These are phyloP conservation scores for Strigomonas culicis DNA, from an alignment of 208 protist genomes.

Conservation along the genomic window DNA sequence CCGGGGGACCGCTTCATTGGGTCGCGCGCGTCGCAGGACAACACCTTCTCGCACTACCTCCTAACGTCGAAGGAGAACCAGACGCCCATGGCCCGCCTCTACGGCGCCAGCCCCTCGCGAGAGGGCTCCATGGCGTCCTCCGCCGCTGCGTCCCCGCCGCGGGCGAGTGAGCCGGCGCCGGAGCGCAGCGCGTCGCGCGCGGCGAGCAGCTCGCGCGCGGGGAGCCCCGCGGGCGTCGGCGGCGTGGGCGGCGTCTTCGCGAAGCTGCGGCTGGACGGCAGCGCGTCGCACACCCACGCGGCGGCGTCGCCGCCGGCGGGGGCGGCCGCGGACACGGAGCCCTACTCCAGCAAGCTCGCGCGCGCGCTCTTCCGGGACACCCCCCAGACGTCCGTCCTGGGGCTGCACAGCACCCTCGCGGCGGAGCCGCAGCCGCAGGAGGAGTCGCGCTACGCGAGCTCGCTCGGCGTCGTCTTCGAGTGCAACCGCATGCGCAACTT, in stretches of 20 bases:
- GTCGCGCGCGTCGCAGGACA: slow-evolving; percentile 46
- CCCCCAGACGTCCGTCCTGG: slow-evolving; percentile 67
- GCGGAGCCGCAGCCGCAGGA: slow-evolving; percentile 17
- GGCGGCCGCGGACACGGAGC: slow-evolving; percentile 47
- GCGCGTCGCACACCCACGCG: not conserved
- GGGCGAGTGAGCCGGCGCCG: not conserved
- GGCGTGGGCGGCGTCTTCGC: slow-evolving; percentile 19
- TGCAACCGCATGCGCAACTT: slow-evolving; percentile 83
- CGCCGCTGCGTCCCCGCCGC: not conserved
- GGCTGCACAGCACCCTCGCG: slow-evolving; percentile 20
- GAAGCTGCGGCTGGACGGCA: slow-evolving; percentile 33
- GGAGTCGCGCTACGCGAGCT: slow-evolving; percentile 46
- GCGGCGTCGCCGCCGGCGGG: not conserved
- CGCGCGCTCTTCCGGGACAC: slow-evolving; percentile 64
- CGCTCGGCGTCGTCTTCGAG: slow-evolving; percentile 81
- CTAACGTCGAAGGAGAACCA: slow-evolving; percentile 73
- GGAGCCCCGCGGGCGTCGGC: not conserved
- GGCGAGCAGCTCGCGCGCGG: not conserved
- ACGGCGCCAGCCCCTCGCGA: slow-evolving; percentile 19
- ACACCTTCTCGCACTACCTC: slow-evolving; percentile 63
- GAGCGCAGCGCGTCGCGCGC: not conserved
- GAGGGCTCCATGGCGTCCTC: slow-evolving; percentile 16
- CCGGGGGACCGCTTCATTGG: slow-evolving; percentile 70
- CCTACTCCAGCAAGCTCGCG: slow-evolving; percentile 73
- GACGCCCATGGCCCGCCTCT: slow-evolving; percentile 37